A percentile compares a stretch with the other conserved stretches of the same genome.
Evolutionary conservation across 2,329 filamentous ascomycete species (phyloP).

Genomic region (Aspergillus quadricinctus): DNA sequence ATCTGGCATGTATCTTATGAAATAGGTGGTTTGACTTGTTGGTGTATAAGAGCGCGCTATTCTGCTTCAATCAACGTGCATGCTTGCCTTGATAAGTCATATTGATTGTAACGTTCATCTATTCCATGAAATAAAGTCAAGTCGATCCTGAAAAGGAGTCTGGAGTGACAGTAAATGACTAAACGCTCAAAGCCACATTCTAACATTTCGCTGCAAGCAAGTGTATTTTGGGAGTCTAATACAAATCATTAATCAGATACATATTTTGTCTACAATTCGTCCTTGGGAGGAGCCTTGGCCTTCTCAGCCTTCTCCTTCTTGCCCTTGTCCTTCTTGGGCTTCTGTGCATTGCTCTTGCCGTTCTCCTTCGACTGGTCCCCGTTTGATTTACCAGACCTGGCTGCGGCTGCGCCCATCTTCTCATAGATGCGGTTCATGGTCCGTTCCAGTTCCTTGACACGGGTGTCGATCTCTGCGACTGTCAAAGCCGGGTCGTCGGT

Average conservation of each 20-base stretch:
- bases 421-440: constrained; percentile 33
- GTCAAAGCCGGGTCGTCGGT: constrained; percentile 73
- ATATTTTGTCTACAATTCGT: constrained; percentile 25
- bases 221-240: neutral
- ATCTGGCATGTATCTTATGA: neutral
- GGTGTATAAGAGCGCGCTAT: neutral
- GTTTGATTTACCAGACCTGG: constrained; percentile 13
- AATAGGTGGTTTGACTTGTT: neutral
- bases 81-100: neutral
- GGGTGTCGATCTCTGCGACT: constrained; percentile 65
- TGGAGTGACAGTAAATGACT: neutral
- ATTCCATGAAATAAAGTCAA: neutral
- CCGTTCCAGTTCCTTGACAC: constrained; percentile 65
- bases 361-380: constrained; percentile 23
- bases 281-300: constrained; percentile 27
- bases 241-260: constrained; percentile 1
- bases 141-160: neutral
- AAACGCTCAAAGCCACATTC: neutral
- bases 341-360: constrained; percentile 20
- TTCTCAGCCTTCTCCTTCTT: constrained; percentile 17
- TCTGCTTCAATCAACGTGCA: neutral
- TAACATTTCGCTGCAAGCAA: neutral
- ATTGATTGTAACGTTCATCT: neutral
- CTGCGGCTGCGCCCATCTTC: constrained; percentile 44
- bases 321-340: constrained; percentile 10